Evolutionary conservation across 2,329 filamentous ascomycete species (phyloP), one percentile per base, ranked within the genome.

Genomic region (Boeremia exigua): DNA sequence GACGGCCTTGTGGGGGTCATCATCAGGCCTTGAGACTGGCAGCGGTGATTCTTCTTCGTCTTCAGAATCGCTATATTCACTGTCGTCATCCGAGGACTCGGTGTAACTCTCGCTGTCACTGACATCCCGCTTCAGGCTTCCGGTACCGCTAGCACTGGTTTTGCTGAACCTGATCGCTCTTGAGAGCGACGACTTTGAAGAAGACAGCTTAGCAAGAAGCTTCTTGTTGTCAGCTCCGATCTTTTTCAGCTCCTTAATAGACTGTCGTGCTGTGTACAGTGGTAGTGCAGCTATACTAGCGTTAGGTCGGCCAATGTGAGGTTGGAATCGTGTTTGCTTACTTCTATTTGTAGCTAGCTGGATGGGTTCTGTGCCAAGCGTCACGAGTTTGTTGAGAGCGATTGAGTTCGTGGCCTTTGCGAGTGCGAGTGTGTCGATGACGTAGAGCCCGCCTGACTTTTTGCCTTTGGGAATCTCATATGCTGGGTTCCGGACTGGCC

Each of bases 11-110:
- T 82, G 75, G 5, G 81, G 79, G 38, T 84, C 81, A 40, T 84
- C 81, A 33, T 75, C 78, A 9, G 85, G 82, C 25, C 84, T 78
- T 53, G 75, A 74, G 17, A 76, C 63, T 10, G 85, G 82, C 7
- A 87, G 71, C 19, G 86, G 86, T 14, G 82, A 84, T 14, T 78
- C 74, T 56, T 86, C 83, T 30, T 81, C 78, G 12, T 81, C 79
- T 28, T 82, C 81, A 48, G 85, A 83, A 48, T 82, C 77, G 1
- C 82, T 82, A 34, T 84, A 80, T 62, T 74, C 80, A 61, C 74
- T 83, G 43, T 82, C 81, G 54, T 84, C 81, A 25, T 76, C 75
- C 14, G 75, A 78, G 3, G 81, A 81, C 15, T 79, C 78, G 3
- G 78, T 76, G 23, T 79, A 78, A 45, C 73, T 78, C 10, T 77